Evolutionary conservation across 352 stramenopile species (phyloP).

Genomic region (Halophytophthora polymorphica): DNA sequence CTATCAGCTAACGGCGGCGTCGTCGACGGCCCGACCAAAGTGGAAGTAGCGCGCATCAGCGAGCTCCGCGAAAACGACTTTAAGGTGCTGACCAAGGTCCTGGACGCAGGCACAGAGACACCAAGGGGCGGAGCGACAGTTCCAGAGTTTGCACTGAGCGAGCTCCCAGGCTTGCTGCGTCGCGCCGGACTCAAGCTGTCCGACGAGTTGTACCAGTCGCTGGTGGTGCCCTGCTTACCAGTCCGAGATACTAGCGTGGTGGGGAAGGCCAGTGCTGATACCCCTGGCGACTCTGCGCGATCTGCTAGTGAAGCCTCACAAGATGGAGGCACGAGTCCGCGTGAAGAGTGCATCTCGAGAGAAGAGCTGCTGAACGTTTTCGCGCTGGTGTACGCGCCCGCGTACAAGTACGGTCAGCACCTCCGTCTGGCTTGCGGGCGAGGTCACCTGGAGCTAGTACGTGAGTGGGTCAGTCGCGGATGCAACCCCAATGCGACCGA

Average conservation of each 20-base stretch:
- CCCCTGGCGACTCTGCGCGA: neutral
- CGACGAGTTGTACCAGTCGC: constrained; percentile 32
- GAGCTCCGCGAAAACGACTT: constrained; percentile 63
- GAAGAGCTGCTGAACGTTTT: constrained; percentile 57
- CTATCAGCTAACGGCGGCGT: constrained; percentile 43
- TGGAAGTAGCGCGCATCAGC: constrained; percentile 66
- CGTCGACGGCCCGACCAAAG: constrained; percentile 51
- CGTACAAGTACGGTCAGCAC: constrained; percentile 71
- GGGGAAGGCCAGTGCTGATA: neutral
- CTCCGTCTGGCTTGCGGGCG: constrained; percentile 57
- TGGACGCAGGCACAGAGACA: constrained; percentile 20
- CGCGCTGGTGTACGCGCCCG: constrained; percentile 54
- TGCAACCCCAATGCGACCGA: constrained; percentile 65
- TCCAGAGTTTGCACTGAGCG: constrained; percentile 18
- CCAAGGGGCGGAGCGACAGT: neutral
- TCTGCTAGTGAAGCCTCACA: neutral
- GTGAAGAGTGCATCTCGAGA: constrained; percentile 7
- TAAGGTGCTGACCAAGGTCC: constrained; percentile 27
- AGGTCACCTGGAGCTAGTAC: constrained; percentile 37
- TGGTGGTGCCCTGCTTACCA: constrained; percentile 34
- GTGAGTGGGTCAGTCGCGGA: constrained; percentile 47
- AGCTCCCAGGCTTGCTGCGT: constrained; percentile 34
- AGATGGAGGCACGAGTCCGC: neutral
- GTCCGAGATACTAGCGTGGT: constrained; percentile 8
- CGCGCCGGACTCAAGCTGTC: constrained; percentile 29